Base-by-base conservation (phyloP, 306 rosid species). In the Vigna trinervia region DNA sequence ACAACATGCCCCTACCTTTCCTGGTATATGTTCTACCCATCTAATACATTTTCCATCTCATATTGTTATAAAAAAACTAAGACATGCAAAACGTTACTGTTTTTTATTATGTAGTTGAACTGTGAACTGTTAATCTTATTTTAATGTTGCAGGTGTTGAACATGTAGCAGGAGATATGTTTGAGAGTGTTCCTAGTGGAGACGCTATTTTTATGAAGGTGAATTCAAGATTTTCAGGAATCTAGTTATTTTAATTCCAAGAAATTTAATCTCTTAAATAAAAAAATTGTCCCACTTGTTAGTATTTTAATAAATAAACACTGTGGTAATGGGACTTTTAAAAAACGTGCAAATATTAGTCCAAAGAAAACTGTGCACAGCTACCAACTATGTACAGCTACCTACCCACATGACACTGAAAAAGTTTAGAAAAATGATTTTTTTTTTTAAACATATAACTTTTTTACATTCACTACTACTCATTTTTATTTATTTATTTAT, bases 151-250 rank as follows among this genome's bases (percentile, higher is more conserved):
- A 82, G 88, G 86, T 1, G 80, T 85, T 5, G 54, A 74, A n/a
- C 86, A 85, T 75, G 82, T 82, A 3, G 84, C 71, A 41, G 84
- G 88, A 50, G 84, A 85, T 36, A 82, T 85, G 86, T 85, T 85
- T 82, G 78, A 75, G 54, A 82, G 80, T 82, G 84, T 85, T 51
- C 88, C 88, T 0, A 8, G 71, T 0, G 88, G 86, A 82, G 74
- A 82, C 32, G 86, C 59, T 61, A 82, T 85, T 52, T 85, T 85
- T 36, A 57, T 85, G 86, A 85, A 85, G 88, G 86, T 85, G 39
- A 47, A 15, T 53, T 61, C 12, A 8, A 64, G 12, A 17, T 82
- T 82, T 46, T 4, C 5, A 30, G 28, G 23, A 57, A 11, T 56
- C 5, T 8, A 3, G 2, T 57, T 57, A 23, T 57, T 23, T 34